Base-by-base conservation (phyloP, 345 rosid species). In the Microthlaspi erraticum region DNA sequence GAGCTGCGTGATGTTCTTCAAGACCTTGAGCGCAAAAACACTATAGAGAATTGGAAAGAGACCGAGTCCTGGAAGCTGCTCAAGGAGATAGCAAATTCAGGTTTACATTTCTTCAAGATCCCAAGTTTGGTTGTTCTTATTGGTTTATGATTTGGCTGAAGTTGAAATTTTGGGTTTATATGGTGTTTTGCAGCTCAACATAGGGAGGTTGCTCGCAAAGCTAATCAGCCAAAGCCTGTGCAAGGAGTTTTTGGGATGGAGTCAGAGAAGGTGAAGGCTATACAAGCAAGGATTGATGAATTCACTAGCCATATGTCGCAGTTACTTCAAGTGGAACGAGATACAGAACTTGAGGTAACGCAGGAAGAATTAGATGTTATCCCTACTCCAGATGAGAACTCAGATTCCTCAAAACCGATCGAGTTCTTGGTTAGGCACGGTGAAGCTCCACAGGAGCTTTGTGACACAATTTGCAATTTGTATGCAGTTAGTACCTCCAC, bases 361-460 rank as follows among this genome's bases (percentile, higher is more conserved):
- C 98, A 91, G 72, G 97, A 93, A 80, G 98, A 93, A 73, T 73
- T 93, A 57, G 79, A 93, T 83, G 98, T 94, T 44, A 79, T 91
- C 44, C 98, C 97, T 64, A 83, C 81, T 39, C 97, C 91, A 19
- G 94, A 86, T 73, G 86, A 84, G 77, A 82, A 58, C 77, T 86
- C 87, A 46, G 89, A 84, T 57, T 62, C 85, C 17, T 79, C 85
- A 3, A 91, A 85, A 59, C 98, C 96, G 5, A 89, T 83, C 67
- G 98, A 93, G 81, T 93, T 86, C 88, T 83, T 93, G 81, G 98
- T 93, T 78, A 91, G 89, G 79, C 98, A 91, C 46, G 96, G 94
- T 67, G 91, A 82, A 77, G 89, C 88, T 57, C 97, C 87, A 31
- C 97, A 93, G 80, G 98, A 93, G 82, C 87, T 90, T 64, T 93